Conservation (phyloP, 805 yeast genomes). For the Metschnikowia sp. region DNA sequence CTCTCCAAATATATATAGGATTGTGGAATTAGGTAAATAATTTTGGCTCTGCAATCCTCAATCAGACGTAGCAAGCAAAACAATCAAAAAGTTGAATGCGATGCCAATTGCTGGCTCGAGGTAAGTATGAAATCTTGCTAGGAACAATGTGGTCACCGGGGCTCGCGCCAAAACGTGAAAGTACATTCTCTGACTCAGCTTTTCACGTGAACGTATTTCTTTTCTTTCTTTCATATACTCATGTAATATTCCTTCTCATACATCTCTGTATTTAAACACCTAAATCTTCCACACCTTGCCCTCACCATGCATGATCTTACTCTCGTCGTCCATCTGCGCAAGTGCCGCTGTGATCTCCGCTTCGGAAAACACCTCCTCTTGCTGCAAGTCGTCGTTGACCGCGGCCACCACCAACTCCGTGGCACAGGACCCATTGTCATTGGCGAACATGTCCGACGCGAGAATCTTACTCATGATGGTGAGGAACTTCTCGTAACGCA, state of each 20-base stretch:
- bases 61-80: no score
- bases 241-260: neutral
- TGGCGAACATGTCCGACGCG: slow-evolving; percentile 32
- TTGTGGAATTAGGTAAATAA: no score
- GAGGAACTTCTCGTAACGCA: slow-evolving; percentile 30
- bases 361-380: slow-evolving; percentile 35
- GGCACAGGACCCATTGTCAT: slow-evolving; percentile 30
- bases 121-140: no score
- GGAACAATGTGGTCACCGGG: no score
- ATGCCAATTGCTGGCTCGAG: no score
- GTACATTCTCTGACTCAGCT: no score
- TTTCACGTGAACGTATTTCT: no score
- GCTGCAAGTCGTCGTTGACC: slow-evolving; percentile 34
- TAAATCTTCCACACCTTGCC: slow-evolving; percentile 39
- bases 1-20: no score
- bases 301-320: slow-evolving; percentile 35
- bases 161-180: no score
- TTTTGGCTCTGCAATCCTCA: no score
- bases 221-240: no score
- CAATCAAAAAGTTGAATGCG: no score
- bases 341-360: slow-evolving; percentile 33
- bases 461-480: slow-evolving; percentile 30
- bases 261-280: neutral
- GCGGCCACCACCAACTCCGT: slow-evolving; percentile 29
- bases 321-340: slow-evolving; percentile 32